Evolutionary conservation across 257 asterid genomes (phyloP), one percentile per base, ranked within the genome.

Genomic region (Solanum chmielewskii): DNA sequence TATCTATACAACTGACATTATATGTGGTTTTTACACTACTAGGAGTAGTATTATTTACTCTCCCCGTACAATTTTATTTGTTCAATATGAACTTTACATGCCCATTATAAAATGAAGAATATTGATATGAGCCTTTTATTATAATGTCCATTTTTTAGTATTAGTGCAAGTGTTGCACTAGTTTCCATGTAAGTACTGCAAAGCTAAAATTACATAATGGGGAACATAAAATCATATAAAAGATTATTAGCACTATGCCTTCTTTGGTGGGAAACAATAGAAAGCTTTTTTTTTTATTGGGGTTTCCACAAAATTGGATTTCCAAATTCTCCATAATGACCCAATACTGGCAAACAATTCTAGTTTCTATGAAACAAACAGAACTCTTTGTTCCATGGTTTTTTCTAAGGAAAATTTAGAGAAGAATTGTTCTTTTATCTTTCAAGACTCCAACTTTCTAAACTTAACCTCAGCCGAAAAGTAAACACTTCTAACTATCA

Each of bases 201-300:
- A 83, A 56, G 86, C 16, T 29, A 89, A 84, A 68, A 87, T 89
- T 49, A 87, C 84, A 89, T 66, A 83, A 73, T 86, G 64, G 89
- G 89, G 80, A 86, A 86, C 88, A 86, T 78, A 87, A 87, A 56
- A 82, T 69, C 44, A 66, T 31, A 39, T 77, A 21, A 84, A 33
- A 33, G 39, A 66, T 47, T 59, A 56, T 11, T 18, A 85, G 78
- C 83, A 60, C 87, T 60, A 74, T 21, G 56, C 85, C 68, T 80
- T 85, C 71, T 88, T 83, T 86, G 59, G 86, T 86, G 60, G 64
- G 71, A 85, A 77, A 87, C n/a, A 64, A 47, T 42, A 44, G n/a
- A 74, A 47, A 64, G 14, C 16, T 59, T 59, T 78, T 80, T 77
- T 80, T 52, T 33, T 23, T 4, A 23, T 62, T 8, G 12, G 77